Percentiles rank a stretch among this genome's conserved stretches.
phyloP scores from a whole-genome alignment of 2,329 filamentous ascomycete species.

The Fusarium domesticum region DNA sequence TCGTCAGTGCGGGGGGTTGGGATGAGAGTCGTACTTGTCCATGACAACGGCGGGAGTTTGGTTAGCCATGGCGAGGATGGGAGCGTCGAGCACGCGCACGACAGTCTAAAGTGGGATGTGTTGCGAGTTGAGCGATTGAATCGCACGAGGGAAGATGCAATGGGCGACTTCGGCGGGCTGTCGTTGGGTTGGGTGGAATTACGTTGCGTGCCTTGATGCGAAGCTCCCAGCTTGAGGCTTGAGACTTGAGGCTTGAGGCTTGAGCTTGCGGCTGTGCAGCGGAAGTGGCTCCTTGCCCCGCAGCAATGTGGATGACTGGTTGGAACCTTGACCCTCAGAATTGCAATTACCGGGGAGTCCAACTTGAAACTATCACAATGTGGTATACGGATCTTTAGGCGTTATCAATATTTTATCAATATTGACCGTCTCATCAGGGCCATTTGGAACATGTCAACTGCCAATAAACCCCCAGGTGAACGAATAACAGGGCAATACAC shows the following conservation, averaged over 20 bases:
- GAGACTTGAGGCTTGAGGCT: neutral
- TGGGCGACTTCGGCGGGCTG: conserved; percentile 21
- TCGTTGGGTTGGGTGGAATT: conserved; percentile 27
- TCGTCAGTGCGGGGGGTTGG: conserved; percentile 29
- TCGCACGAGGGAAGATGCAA: conserved; percentile 19
- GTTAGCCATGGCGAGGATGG: conserved; percentile 68
- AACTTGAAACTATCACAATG: no score
- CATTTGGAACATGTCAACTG: no score
- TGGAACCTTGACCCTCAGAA: conserved; percentile 6
- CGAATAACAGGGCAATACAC: no score
- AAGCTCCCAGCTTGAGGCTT: conserved; percentile 30
- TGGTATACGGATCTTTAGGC: no score
- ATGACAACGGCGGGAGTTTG: conserved; percentile 99
- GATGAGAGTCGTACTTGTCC: conserved; percentile 85
- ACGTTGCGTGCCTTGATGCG: conserved; percentile 28
- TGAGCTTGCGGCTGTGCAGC: conserved; percentile 20
- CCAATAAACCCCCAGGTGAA: no score
- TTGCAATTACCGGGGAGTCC: conserved; percentile 12
- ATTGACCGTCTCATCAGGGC: no score
- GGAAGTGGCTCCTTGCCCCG: conserved; percentile 19
- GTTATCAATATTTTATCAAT: no score
- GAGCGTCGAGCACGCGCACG: conserved; percentile 25
- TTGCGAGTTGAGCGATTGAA: conserved; percentile 10
- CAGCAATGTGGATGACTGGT: conserved; percentile 14
- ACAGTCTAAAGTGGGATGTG: conserved; percentile 6